Conservation (phyloP, 371 early-diverging fungal species). For the Mucor saturninus region DNA sequence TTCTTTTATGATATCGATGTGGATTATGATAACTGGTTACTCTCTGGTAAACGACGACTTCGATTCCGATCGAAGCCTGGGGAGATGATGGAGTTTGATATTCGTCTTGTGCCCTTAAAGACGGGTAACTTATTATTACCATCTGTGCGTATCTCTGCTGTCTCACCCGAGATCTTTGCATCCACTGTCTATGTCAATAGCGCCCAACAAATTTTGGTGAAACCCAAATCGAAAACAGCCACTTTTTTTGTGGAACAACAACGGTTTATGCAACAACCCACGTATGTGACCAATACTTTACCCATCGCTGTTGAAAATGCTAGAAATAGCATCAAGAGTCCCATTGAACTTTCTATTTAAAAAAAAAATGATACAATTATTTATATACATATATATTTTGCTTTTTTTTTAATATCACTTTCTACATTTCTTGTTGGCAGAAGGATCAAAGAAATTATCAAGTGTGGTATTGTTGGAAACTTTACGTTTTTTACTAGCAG, state of each 20-base stretch:
- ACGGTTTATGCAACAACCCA: slow-evolving; percentile 42
- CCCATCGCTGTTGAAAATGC: not conserved
- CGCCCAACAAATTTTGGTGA: slow-evolving; percentile 67
- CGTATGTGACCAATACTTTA: not conserved
- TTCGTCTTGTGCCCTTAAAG: slow-evolving; percentile 68
- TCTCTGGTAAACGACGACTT: slow-evolving; percentile 69
- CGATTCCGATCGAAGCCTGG: slow-evolving; percentile 66
- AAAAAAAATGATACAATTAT: no score
- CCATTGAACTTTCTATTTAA: slow-evolving; percentile 1
- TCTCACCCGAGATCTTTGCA: slow-evolving; percentile 53
- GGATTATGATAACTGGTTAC: slow-evolving; percentile 73
- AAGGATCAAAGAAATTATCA: not conserved
- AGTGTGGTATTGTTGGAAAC: not conserved
- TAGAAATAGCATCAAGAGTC: not conserved
- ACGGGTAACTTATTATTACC: slow-evolving; percentile 70
- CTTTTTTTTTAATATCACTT: not conserved
- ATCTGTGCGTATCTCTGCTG: slow-evolving; percentile 56
- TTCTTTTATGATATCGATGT: slow-evolving; percentile 72
- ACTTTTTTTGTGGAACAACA: slow-evolving; percentile 74
- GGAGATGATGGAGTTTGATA: slow-evolving; percentile 53
- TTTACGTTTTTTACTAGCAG: not conserved
- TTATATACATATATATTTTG: not conserved
- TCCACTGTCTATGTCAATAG: slow-evolving; percentile 67
- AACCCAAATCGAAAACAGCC: slow-evolving; percentile 68
- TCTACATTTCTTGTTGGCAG: not conserved